phyloP scores from a whole-genome alignment of 345 rosid species.

The Sonneratia caseolaris region DNA sequence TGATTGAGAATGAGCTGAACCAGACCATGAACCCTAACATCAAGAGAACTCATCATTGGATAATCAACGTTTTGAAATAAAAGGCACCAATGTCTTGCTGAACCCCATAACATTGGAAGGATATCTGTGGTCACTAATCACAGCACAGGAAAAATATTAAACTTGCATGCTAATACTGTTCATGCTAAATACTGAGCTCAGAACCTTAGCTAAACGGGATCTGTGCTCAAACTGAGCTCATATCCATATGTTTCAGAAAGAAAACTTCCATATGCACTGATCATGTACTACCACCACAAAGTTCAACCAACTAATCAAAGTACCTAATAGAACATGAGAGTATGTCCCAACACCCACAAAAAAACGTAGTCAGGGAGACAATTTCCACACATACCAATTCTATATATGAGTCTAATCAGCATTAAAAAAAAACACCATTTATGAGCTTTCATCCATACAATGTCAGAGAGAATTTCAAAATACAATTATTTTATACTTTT shows the following conservation, averaged over 20 bases:
- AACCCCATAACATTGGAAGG: neutral
- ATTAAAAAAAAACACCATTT: neutral
- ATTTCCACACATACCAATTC: no score
- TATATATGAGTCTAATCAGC: neutral
- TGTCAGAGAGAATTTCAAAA: neutral
- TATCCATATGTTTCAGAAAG: neutral
- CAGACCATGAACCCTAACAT: slow-evolving; percentile 49
- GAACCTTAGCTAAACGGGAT: no score
- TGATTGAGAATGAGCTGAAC: slow-evolving; percentile 35
- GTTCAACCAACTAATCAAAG: neutral
- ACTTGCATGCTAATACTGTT: neutral
- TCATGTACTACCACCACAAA: neutral
- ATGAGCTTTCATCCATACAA: neutral
- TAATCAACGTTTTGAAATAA: neutral
- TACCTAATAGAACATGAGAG: no score
- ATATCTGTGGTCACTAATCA: neutral
- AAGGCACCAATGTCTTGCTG: neutral
- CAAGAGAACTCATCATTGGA: neutral
- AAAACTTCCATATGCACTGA: neutral
- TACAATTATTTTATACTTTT: neutral
- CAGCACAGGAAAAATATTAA: neutral
- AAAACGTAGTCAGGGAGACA: neutral
- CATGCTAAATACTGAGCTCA: neutral
- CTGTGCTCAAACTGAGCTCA: no score
- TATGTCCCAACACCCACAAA: no score